Evolutionary conservation across 257 asterid species (phyloP).

Genomic region (Gynochthodes officinalis): DNA sequence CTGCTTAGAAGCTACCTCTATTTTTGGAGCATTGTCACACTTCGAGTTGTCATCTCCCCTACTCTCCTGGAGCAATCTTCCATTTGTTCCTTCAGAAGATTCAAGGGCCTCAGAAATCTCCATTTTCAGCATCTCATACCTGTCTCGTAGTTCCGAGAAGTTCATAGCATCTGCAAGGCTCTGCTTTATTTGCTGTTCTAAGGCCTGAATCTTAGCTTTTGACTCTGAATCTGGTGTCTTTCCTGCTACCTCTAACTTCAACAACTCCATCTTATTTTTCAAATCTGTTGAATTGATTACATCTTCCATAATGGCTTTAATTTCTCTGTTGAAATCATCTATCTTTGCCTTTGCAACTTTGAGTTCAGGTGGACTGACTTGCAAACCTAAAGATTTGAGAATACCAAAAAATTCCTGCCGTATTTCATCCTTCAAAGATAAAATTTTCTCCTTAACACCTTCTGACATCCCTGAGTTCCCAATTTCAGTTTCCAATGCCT

Average conservation of each 20-base stretch:
- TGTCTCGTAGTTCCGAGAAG: conserved; percentile 46
- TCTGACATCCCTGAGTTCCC: conserved; percentile 44
- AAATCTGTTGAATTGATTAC: conserved; percentile 48
- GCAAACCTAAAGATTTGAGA: conserved; percentile 52
- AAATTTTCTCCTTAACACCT: conserved; percentile 54
- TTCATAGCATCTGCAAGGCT: conserved; percentile 46
- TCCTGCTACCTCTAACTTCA: conserved; percentile 55
- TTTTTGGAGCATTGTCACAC: conserved; percentile 15
- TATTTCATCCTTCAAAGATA: conserved; percentile 48
- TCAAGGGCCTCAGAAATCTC: conserved; percentile 40
- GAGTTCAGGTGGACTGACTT: conserved; percentile 29
- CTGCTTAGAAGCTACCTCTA: conserved; percentile 33
- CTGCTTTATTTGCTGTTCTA: conserved; percentile 57
- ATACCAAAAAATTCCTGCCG: conserved; percentile 41
- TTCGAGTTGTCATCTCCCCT: conserved; percentile 20
- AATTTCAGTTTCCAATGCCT: conserved; percentile 53
- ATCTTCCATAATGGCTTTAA: conserved; percentile 43
- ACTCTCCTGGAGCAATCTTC: conserved; percentile 34
- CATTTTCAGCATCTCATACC: conserved; percentile 48
- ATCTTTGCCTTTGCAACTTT: conserved; percentile 37
- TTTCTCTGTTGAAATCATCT: conserved; percentile 46
- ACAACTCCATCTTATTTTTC: conserved; percentile 61
- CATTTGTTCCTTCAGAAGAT: conserved; percentile 47
- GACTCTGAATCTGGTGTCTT: conserved; percentile 44
- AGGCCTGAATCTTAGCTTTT: conserved; percentile 48